Conservation (phyloP, 495 filamentous ascomycete genomes). For the Podospora australis region DNA sequence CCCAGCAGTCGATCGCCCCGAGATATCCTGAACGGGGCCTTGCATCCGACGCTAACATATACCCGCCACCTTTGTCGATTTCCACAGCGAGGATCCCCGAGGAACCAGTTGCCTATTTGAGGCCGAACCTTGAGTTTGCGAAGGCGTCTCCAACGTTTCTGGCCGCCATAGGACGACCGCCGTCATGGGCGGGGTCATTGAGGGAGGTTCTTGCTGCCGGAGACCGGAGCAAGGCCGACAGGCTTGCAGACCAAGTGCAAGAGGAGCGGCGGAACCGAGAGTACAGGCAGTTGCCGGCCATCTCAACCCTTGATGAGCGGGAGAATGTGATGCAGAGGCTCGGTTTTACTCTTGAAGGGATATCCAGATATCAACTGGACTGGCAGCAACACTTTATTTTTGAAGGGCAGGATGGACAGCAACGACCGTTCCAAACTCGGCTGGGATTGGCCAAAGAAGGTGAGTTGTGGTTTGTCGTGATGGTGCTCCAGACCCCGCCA, state of each 20-base stretch:
- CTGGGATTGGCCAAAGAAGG: conserved; percentile 46
- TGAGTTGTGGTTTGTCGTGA: conserved; percentile 48
- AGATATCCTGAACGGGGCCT: conserved; percentile 42
- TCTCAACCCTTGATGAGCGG: conserved; percentile 36
- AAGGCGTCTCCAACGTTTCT: conserved; percentile 47
- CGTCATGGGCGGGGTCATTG: conserved; percentile 37
- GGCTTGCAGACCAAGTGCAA: conserved; percentile 39
- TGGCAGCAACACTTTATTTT: conserved; percentile 47
- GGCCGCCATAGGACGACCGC: conserved; percentile 41
- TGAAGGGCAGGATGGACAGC: conserved; percentile 38
- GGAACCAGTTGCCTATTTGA: conserved; percentile 49
- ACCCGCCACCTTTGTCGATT: conserved; percentile 39
- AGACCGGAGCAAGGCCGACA: conserved; percentile 46
- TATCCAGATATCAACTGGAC: conserved; percentile 38
- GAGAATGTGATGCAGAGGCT: conserved; percentile 43
- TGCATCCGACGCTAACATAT: conserved; percentile 40
- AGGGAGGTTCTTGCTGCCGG: conserved; percentile 40
- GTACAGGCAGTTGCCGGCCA: conserved; percentile 46
- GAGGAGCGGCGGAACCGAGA: conserved; percentile 44
- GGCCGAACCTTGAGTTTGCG: conserved; percentile 47
- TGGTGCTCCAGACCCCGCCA: conserved; percentile 29
- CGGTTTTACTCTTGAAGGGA: conserved; percentile 40
- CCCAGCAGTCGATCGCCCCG: conserved; percentile 37
- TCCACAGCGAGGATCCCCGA: conserved; percentile 29
- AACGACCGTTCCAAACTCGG: conserved; percentile 34